Evolutionary conservation across 768 basidiomycete species (phyloP).

Genomic region (Xerocomellus amylosporus): DNA sequence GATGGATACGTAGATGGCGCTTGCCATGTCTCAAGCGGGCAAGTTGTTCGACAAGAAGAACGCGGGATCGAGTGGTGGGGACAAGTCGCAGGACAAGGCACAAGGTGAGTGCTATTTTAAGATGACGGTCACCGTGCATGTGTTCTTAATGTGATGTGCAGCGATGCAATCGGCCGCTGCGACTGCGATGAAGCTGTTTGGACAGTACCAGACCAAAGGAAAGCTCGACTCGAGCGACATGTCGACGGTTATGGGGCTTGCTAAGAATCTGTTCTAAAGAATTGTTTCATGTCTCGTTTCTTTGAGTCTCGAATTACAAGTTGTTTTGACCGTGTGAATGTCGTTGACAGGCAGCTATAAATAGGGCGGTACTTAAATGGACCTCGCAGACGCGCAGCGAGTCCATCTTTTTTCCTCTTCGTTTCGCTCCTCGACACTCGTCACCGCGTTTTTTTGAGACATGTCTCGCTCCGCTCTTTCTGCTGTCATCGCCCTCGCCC

Average conservation of each 20-base stretch:
- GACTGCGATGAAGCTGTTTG: constrained; percentile 29
- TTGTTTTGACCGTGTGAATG: no score
- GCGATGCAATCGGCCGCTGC: constrained; percentile 34
- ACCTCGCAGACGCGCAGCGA: background rate
- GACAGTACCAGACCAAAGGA: constrained; percentile 24
- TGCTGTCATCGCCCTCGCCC: constrained; percentile 31
- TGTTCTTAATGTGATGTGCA: background rate
- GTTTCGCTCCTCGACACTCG: background rate
- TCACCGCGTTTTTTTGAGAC: constrained; percentile 22
- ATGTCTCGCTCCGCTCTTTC: constrained; percentile 54
- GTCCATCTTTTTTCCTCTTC: background rate
- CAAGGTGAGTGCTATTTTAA: constrained; percentile 19
- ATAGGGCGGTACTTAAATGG: constrained; percentile 6
- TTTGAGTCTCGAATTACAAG: no score
- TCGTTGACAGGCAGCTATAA: constrained; percentile 4
- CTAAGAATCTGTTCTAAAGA: constrained; percentile 25
- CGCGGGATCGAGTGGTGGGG: constrained; percentile 12
- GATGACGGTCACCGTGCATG: background rate
- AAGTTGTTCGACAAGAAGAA: constrained; percentile 35
- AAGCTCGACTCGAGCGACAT: constrained; percentile 32
- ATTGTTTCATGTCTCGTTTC: no score
- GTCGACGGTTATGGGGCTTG: constrained; percentile 24
- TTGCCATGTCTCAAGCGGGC: constrained; percentile 34
- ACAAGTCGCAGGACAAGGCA: constrained; percentile 21
- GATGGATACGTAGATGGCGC: constrained; percentile 16